A percentile compares a stretch with the other conserved stretches of the same genome.
phyloP scores from a whole-genome alignment of 352 stramenopile genomes.

The Pythium oligandrum region DNA sequence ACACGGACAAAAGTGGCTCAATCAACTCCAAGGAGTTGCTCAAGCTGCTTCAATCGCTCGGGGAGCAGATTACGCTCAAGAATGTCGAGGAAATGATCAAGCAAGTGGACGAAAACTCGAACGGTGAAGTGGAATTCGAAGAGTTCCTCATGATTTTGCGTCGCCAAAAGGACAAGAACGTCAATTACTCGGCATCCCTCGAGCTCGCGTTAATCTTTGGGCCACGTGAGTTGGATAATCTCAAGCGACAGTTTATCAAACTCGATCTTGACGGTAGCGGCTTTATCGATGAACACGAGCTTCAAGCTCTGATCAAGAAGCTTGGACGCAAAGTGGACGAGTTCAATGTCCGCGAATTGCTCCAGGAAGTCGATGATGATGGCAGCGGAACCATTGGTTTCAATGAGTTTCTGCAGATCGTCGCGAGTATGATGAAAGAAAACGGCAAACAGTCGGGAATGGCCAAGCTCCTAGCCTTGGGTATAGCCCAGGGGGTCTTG shows the following conservation, averaged over 20 bases:
- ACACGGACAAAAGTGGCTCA: conserved; percentile 52
- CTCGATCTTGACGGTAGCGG: conserved; percentile 65
- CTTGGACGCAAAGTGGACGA: conserved; percentile 37
- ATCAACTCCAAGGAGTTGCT: conserved; percentile 58
- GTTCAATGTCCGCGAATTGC: conserved; percentile 50
- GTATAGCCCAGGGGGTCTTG: conserved; percentile 58
- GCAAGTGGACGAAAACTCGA: conserved; percentile 46
- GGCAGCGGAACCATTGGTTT: conserved; percentile 65
- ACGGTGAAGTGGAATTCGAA: conserved; percentile 66
- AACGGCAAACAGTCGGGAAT: conserved; percentile 32
- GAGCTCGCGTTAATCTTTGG: conserved; percentile 62
- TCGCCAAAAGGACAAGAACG: conserved; percentile 52
- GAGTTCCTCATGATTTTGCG: conserved; percentile 60
- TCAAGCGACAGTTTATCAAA: conserved; percentile 64
- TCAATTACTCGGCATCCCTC: conserved; percentile 52
- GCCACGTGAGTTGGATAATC: conserved; percentile 54
- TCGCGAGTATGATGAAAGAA: conserved; percentile 49
- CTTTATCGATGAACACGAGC: conserved; percentile 61
- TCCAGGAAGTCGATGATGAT: conserved; percentile 62
- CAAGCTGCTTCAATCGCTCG: conserved; percentile 49
- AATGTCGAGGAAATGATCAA: conserved; percentile 55
- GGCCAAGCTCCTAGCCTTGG: conserved; percentile 41
- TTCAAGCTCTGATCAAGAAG: conserved; percentile 55
- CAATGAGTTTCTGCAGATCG: conserved; percentile 68
- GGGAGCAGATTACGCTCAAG: conserved; percentile 52